phyloP scores from a whole-genome alignment of 75 land plant species.

The Sequoia sempervirens region DNA sequence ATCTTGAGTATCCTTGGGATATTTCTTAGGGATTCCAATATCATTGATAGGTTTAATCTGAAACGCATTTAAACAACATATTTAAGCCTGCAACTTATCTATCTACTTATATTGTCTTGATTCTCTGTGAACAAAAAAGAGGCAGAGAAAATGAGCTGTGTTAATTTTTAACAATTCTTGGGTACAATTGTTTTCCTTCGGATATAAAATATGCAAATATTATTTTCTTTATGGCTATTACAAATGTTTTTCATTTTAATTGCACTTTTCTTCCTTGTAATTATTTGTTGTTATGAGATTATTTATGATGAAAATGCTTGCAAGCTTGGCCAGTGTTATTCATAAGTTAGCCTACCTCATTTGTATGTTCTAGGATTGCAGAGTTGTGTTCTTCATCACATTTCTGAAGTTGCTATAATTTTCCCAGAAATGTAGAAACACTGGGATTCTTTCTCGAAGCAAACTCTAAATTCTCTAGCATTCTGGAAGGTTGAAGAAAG shows the following conservation, averaged over 20 bases:
- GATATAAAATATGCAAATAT: not conserved
- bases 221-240: not conserved
- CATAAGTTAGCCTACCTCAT: not conserved
- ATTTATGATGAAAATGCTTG: not conserved
- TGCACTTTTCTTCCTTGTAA: not conserved
- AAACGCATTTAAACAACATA: not conserved
- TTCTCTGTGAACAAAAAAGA: not conserved
- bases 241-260: not conserved
- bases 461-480: not conserved
- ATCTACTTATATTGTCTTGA: not conserved
- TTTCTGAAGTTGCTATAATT: no score
- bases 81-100: not conserved
- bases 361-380: no score
- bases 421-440: not conserved
- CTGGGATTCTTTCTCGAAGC: no score
- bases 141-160: not conserved
- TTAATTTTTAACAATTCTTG: not conserved
- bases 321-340: not conserved
- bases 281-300: not conserved
- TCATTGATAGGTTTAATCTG: not conserved
- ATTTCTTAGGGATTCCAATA: not conserved
- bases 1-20: constrained; percentile 82
- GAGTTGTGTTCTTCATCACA: no score
- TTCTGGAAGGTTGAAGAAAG: not conserved
- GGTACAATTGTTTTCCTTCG: not conserved